These are phyloP conservation scores for Penicillium sp. DNA, from an alignment of 2,329 filamentous ascomycete species.

Conservation along the genomic window DNA sequence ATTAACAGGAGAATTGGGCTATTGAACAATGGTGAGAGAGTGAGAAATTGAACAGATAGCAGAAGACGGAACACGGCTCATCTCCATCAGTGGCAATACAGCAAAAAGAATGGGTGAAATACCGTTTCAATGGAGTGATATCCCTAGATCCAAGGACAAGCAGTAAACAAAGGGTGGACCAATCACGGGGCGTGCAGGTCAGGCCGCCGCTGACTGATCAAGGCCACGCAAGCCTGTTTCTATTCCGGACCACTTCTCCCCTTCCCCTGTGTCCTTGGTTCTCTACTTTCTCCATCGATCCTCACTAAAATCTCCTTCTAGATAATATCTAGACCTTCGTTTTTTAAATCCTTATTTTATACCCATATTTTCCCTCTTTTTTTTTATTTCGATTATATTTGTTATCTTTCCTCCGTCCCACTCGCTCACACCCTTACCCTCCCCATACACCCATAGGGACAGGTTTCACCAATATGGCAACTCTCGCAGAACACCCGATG, in stretches of 20 bases:
- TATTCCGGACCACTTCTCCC: slow-evolving; percentile 19
- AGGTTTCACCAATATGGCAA: slow-evolving; percentile 31
- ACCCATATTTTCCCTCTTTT: slow-evolving; percentile 9
- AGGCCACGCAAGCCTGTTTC: slow-evolving; percentile 36
- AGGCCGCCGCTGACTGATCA: slow-evolving; percentile 30
- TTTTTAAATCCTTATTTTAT: slow-evolving; percentile 2
- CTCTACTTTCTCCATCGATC: slow-evolving; percentile 9
- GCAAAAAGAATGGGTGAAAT: not conserved
- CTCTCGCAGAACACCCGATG: slow-evolving; percentile 38
- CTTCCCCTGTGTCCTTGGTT: slow-evolving; percentile 15
- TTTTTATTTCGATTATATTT: slow-evolving; percentile 10
- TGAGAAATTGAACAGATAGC: no score
- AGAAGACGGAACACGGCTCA: no score
- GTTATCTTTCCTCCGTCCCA: not conserved
- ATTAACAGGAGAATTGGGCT: not conserved
- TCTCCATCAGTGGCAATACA: not conserved
- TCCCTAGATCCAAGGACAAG: not conserved
- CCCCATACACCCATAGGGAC: not conserved
- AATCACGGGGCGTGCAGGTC: not conserved
- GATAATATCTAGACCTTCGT: slow-evolving; percentile 13
- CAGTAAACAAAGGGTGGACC: not conserved
- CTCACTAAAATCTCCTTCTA: slow-evolving; percentile 17
- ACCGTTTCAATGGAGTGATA: not conserved
- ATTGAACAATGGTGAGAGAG: not conserved
- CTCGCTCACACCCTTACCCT: not conserved